These are phyloP conservation scores for Combretum micranthum DNA, from an alignment of 345 rosid species.

Conservation along the genomic window DNA sequence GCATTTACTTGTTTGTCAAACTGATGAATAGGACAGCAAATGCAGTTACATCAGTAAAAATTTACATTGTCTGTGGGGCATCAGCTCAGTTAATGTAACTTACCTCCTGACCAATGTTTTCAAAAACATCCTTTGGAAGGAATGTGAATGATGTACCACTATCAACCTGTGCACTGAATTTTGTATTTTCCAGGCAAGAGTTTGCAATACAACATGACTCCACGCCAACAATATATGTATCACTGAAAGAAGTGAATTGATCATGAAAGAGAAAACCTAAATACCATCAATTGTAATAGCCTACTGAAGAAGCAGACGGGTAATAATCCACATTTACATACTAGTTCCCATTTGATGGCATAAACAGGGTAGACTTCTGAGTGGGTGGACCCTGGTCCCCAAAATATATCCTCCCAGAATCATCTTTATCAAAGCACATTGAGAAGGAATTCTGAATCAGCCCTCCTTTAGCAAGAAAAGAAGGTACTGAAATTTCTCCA, in stretches of 20 bases:
- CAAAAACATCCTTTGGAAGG: conserved; percentile 50
- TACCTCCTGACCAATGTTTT: conserved; percentile 57
- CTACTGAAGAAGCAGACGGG: background rate
- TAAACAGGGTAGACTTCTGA: conserved; percentile 70
- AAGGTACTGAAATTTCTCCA: conserved; percentile 73
- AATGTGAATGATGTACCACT: conserved; percentile 88
- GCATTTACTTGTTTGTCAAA: conserved; percentile 58
- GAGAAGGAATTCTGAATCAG: conserved; percentile 73
- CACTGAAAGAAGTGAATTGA: conserved; percentile 25
- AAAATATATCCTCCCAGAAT: conserved; percentile 74
- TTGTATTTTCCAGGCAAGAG: conserved; percentile 55
- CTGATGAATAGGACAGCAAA: conserved; percentile 12
- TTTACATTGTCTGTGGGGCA: no score
- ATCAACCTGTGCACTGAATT: conserved; percentile 56
- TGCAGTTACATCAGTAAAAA: no score
- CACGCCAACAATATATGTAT: conserved; percentile 61
- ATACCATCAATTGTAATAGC: conserved; percentile 1
- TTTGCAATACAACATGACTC: conserved; percentile 63
- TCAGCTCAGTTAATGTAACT: background rate
- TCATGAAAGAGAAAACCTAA: conserved; percentile 6
- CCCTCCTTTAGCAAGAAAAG: conserved; percentile 72
- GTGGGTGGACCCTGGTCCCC: conserved; percentile 67
- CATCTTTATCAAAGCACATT: conserved; percentile 73
- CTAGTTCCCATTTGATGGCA: conserved; percentile 52
- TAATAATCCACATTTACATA: conserved; percentile 21